Conservation (phyloP, 2,329 filamentous ascomycete genomes). For the Colletotrichum truncatum region DNA sequence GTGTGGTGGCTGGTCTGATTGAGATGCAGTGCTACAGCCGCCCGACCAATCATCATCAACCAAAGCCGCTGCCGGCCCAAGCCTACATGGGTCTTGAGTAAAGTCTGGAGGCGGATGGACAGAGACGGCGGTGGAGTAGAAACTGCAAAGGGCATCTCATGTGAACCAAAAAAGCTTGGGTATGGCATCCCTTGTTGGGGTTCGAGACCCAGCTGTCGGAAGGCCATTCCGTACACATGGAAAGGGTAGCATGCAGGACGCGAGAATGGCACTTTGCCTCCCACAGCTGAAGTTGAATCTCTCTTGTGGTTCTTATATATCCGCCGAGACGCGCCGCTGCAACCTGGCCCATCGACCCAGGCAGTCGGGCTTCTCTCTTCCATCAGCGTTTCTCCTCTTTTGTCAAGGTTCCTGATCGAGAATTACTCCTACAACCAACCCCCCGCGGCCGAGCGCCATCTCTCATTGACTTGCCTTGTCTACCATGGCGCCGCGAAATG, state of each 20-base stretch:
- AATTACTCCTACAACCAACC: not conserved
- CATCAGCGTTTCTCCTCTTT: not conserved
- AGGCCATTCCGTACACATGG: not conserved
- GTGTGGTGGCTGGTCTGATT: slow-evolving; percentile 5
- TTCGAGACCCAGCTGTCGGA: slow-evolving; percentile 18
- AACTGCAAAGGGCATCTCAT: slow-evolving; percentile 12
- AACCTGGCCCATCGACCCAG: slow-evolving; percentile 14
- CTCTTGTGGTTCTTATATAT: slow-evolving; percentile 19
- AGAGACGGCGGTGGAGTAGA: slow-evolving; percentile 28
- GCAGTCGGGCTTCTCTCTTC: slow-evolving; percentile 10
- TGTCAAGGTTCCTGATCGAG: not conserved
- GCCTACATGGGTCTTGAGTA: slow-evolving; percentile 5
- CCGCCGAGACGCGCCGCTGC: not conserved
- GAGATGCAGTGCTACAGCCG: slow-evolving; percentile 6
- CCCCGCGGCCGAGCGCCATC: not conserved
- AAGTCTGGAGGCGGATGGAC: slow-evolving; percentile 27
- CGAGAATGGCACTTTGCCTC: not conserved
- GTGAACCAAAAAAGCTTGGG: slow-evolving; percentile 31
- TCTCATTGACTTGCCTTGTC: not conserved
- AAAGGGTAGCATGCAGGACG: slow-evolving; percentile 2
- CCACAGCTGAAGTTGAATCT: not conserved
- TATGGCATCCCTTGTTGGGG: slow-evolving; percentile 25
- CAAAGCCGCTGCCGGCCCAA: slow-evolving; percentile 33
- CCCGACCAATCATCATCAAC: not conserved
- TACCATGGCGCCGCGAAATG: slow-evolving; percentile 26